Base-by-base conservation (phyloP, 1,284 basidiomycete species). In the Ganoderma boninense region DNA sequence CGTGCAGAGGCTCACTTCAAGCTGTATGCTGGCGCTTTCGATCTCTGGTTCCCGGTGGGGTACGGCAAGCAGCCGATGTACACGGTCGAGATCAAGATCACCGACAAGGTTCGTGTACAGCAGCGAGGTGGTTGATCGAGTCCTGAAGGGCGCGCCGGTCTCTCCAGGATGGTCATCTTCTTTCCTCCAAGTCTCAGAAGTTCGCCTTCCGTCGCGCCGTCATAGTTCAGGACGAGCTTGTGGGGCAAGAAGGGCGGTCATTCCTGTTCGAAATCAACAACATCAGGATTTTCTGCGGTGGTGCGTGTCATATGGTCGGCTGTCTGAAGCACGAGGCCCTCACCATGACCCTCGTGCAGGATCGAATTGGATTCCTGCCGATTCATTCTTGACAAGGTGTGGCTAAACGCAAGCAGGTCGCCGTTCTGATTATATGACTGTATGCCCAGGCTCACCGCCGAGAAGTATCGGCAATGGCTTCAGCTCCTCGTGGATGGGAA, bases 211-310 rank as follows among this genome's bases (percentile, higher is more conserved):
- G 96, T 29, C 87, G 93, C 23, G 91, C 87, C 38, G 82, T 86
- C 29, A 82, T 97, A 32, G 86, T 97, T 0, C 92, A 97, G 81
- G 92, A 95, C 42, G 86, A 89, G 52, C 84, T 97, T 4, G 77
- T 88, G 20, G 93, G 90, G 73, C 87, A 93, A 75, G 87, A 88
- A 13, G 95, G 95, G 1, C 87, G 90, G 14, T 90, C 92, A 0
- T 97, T 97, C 86, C 80, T 95, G 49, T 98, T 98, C 79, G 92
- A 96, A 79, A 87, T 97, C 77, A 97, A 97, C 80, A 94, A 94
- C 64, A 83, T 94, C 71, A 86, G 93, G 59, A 86, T 97, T n/a
- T 98, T 97, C 79, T 93, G 92, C 76, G 96, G 95, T 72, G 95
- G 92, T 87, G 70, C 40, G 84, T 32, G 49, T 40, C 18, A 46